These are phyloP conservation scores for Coemansia sp. DNA, from an alignment of 192 early-diverging fungal species.

Conservation along the genomic window DNA sequence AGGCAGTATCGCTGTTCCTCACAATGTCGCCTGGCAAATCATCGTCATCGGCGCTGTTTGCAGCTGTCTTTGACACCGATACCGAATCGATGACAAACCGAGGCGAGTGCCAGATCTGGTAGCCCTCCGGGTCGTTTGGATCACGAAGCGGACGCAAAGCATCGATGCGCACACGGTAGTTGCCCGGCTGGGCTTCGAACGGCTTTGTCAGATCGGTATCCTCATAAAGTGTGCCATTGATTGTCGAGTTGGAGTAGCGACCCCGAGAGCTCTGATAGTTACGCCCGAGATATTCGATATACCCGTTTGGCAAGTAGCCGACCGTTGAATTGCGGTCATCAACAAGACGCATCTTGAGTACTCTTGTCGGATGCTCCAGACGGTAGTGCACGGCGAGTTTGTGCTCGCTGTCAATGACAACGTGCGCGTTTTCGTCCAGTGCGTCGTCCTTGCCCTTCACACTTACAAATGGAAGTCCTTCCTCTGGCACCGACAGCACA, in stretches of 20 bases:
- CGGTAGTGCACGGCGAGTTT: constrained; percentile 46
- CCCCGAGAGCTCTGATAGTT: constrained; percentile 43
- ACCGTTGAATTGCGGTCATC: constrained; percentile 37
- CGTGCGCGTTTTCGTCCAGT: constrained; percentile 23
- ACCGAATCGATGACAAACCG: constrained; percentile 44
- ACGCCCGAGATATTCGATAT: constrained; percentile 46
- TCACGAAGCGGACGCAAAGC: constrained; percentile 47
- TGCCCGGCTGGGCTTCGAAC: constrained; percentile 23
- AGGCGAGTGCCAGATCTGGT: constrained; percentile 50
- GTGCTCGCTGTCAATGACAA: constrained; percentile 34
- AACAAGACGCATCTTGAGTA: constrained; percentile 46
- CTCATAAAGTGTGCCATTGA: constrained; percentile 48
- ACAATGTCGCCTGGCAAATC: constrained; percentile 16
- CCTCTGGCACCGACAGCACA: constrained; percentile 36
- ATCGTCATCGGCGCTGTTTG: constrained; percentile 8
- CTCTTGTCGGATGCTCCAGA: constrained; percentile 43
- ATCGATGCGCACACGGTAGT: constrained; percentile 46
- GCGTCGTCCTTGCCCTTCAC: constrained; percentile 32
- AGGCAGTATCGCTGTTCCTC: constrained; percentile 3
- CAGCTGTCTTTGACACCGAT: constrained; percentile 20
- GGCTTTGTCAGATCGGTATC: constrained; percentile 37
- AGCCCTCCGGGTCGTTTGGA: constrained; percentile 38
- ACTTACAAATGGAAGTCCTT: constrained; percentile 42
- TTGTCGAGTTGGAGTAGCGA: constrained; percentile 47
- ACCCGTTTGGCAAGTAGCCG: constrained; percentile 47